A percentile compares a stretch with the other conserved stretches of the same genome.
These are phyloP conservation scores for Hygrocybe punicea DNA, from an alignment of 768 basidiomycete species.

Conservation along the genomic window DNA sequence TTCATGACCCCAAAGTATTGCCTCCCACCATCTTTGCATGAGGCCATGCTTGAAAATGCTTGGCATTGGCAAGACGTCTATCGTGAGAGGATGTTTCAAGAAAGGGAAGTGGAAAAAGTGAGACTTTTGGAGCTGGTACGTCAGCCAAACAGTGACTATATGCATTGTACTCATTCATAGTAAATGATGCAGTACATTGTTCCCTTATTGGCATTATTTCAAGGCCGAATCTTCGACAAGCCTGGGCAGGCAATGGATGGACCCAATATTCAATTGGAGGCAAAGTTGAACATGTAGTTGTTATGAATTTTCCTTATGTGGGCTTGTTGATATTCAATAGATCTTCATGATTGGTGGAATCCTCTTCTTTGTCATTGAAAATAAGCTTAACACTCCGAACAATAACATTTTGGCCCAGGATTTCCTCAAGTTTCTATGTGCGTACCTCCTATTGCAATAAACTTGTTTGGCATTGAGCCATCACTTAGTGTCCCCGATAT, in stretches of 20 bases:
- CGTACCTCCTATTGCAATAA: background rate
- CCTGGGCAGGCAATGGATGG: too few relatives aligned
- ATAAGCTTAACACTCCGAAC: conserved; percentile 1
- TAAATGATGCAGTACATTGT: conserved; percentile 4
- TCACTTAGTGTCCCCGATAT: background rate
- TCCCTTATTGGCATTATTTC: conserved; percentile 3
- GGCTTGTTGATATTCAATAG: background rate
- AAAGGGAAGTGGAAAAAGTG: conserved; percentile 2
- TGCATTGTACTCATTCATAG: background rate
- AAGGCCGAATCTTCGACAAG: conserved; percentile 7
- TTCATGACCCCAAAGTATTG: too few relatives aligned
- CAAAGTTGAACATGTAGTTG: conserved; percentile 7
- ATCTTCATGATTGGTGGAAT: conserved; percentile 6
- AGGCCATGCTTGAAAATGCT: conserved; percentile 1
- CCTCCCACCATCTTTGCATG: conserved; percentile 7
- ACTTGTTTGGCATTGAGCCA: conserved; percentile 2
- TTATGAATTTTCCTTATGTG: too few relatives aligned
- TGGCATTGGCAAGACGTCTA: conserved; percentile 15
- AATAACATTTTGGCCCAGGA: conserved; percentile 5
- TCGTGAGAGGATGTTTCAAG: conserved; percentile 8
- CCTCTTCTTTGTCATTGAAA: conserved; percentile 7
- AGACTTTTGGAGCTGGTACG: conserved; percentile 9
- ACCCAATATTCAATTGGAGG: background rate
- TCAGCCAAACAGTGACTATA: background rate
- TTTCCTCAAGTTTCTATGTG: conserved; percentile 7